Conservation (phyloP, 2,329 filamentous ascomycete genomes). For the Fusarium udum region DNA sequence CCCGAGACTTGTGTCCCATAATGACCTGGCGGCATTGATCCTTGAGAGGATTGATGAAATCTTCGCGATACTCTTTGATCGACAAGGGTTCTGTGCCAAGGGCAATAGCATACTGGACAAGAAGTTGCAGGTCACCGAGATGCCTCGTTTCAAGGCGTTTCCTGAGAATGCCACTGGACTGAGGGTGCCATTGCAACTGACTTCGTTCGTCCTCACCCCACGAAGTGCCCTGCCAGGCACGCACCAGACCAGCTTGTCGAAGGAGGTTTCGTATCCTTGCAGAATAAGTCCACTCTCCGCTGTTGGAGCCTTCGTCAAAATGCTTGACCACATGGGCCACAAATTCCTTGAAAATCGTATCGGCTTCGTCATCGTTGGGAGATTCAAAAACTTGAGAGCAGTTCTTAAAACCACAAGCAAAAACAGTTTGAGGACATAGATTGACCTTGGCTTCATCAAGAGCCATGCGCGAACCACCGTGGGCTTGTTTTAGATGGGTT, state of each 20-base stretch:
- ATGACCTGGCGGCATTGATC: slow-evolving; percentile 50
- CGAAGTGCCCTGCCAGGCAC: slow-evolving; percentile 50
- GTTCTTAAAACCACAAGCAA: slow-evolving; percentile 59
- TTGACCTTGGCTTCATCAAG: slow-evolving; percentile 55
- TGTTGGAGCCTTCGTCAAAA: slow-evolving; percentile 54
- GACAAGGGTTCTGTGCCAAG: slow-evolving; percentile 49
- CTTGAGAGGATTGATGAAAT: slow-evolving; percentile 49
- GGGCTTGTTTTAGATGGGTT: slow-evolving; percentile 56
- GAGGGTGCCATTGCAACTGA: slow-evolving; percentile 53
- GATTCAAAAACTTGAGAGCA: slow-evolving; percentile 58
- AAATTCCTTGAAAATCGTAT: slow-evolving; percentile 55
- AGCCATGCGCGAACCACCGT: slow-evolving; percentile 54
- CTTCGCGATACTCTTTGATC: slow-evolving; percentile 44
- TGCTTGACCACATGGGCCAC: slow-evolving; percentile 59
- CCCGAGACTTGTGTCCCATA: slow-evolving; percentile 47
- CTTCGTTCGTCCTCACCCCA: slow-evolving; percentile 49
- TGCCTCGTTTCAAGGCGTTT: slow-evolving; percentile 59
- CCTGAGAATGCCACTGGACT: slow-evolving; percentile 53
- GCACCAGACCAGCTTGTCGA: slow-evolving; percentile 50
- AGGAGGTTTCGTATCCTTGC: slow-evolving; percentile 57
- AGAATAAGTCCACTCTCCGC: slow-evolving; percentile 56
- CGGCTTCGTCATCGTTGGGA: slow-evolving; percentile 50
- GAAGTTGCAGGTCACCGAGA: slow-evolving; percentile 50
- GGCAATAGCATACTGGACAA: slow-evolving; percentile 53
- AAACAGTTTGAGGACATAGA: slow-evolving; percentile 58